Evolutionary conservation across 2,329 filamentous ascomycete species (phyloP).

Genomic region (Xylariaceae sp.): DNA sequence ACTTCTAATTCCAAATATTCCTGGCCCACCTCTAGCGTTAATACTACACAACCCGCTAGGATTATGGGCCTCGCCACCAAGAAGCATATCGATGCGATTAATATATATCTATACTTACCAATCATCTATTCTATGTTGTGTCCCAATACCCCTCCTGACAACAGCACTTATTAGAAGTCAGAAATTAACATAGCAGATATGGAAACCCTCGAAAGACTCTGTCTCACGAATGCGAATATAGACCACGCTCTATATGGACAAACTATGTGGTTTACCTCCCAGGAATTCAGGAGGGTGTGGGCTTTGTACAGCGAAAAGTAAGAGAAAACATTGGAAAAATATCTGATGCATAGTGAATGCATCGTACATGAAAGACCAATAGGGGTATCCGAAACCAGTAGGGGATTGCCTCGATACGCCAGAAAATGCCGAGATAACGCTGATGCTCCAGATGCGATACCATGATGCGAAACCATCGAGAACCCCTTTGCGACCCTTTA

Average conservation of each 20-base stretch:
- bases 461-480: neutral
- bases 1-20: conserved; percentile 8
- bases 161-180: no score
- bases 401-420: neutral
- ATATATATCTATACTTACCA: no score
- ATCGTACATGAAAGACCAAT: neutral
- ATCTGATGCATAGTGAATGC: neutral
- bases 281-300: no score
- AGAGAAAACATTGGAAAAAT: neutral
- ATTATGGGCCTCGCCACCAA: neutral
- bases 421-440: conserved; percentile 6
- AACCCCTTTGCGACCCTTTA: neutral
- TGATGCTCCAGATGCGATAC: conserved; percentile 5
- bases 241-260: no score
- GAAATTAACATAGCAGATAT: no score
- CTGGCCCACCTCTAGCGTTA: neutral
- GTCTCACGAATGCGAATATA: no score
- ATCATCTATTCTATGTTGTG: no score
- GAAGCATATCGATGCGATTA: neutral
- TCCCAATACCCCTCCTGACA: no score
- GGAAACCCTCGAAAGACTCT: no score
- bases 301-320: neutral
- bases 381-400: neutral
- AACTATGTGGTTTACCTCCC: neutral
- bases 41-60: neutral